Conservation (phyloP, 2,329 filamentous ascomycete species). For the Phyllosticta citrichinensis region DNA sequence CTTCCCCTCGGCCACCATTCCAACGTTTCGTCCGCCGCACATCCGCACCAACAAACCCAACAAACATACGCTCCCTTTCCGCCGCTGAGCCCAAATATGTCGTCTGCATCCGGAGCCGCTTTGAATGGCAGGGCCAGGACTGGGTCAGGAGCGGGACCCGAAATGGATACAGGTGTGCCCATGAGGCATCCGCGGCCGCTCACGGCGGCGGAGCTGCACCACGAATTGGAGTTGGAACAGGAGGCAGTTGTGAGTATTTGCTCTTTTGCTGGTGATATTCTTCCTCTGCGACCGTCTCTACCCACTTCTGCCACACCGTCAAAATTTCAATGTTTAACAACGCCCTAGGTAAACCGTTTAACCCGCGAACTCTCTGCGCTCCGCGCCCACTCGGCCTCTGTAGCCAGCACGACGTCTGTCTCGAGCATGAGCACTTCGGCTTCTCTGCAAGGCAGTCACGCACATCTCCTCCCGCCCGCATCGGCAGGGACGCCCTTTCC, state of each 20-base stretch:
- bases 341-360: constrained; percentile 70
- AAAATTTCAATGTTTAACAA: background rate
- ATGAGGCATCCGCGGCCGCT: constrained; percentile 78
- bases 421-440: constrained; percentile 46
- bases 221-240: constrained; percentile 88
- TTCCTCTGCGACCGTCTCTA: background rate
- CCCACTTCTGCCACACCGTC: background rate
- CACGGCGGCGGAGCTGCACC: constrained; percentile 79
- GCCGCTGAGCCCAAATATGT: constrained; percentile 25
- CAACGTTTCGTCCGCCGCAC: background rate
- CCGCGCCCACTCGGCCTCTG: constrained; percentile 57
- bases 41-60: constrained; percentile 18
- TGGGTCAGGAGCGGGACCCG: background rate
- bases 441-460: constrained; percentile 12
- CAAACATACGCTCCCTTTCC: constrained; percentile 22
- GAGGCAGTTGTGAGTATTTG: constrained; percentile 66
- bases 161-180: constrained; percentile 47
- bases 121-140: constrained; percentile 14
- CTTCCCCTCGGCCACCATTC: constrained; percentile 27
- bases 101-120: constrained; percentile 12
- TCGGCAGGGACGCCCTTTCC: constrained; percentile 16
- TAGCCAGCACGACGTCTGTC: constrained; percentile 42
- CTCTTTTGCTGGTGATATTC: background rate
- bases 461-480: constrained; percentile 20
- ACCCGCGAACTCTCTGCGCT: constrained; percentile 80